Conservation (phyloP, 148 eudicot species). For the Persicaria maculosa region DNA sequence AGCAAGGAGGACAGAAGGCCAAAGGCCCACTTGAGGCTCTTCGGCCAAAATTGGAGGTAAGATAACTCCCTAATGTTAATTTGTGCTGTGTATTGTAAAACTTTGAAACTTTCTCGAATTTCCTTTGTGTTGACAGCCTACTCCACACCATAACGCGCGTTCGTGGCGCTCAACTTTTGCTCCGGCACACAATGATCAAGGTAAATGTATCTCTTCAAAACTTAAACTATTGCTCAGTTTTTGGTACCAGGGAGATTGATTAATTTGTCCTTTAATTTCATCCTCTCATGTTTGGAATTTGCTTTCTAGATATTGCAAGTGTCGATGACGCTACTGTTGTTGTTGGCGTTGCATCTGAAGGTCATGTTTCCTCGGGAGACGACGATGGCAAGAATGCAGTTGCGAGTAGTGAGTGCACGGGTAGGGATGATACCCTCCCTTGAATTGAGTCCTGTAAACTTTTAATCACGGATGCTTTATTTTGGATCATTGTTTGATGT, state of each 20-base stretch:
- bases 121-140: conserved; percentile 8
- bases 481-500: too few relatives aligned
- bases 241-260: not conserved
- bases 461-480: too few relatives aligned
- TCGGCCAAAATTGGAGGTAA: conserved; percentile 84
- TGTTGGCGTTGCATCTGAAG: not conserved
- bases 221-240: not conserved
- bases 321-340: not conserved
- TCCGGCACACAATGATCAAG: conserved; percentile 8
- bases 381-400: not conserved
- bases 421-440: too few relatives aligned
- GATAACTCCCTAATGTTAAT: not conserved
- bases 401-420: not conserved
- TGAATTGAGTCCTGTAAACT: too few relatives aligned
- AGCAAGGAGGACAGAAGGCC: conserved; percentile 65
- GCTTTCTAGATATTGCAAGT: not conserved
- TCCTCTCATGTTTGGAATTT: not conserved
- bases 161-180: conserved; percentile 9
- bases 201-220: not conserved
- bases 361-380: not conserved
- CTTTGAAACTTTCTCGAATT: not conserved
- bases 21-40: conserved; percentile 85
- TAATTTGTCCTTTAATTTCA: not conserved
- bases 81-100: not conserved
- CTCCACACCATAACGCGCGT: conserved; percentile 6